These are phyloP conservation scores for Teunomyces aglyptinius DNA, from an alignment of 805 yeast genomes.

Conservation along the genomic window DNA sequence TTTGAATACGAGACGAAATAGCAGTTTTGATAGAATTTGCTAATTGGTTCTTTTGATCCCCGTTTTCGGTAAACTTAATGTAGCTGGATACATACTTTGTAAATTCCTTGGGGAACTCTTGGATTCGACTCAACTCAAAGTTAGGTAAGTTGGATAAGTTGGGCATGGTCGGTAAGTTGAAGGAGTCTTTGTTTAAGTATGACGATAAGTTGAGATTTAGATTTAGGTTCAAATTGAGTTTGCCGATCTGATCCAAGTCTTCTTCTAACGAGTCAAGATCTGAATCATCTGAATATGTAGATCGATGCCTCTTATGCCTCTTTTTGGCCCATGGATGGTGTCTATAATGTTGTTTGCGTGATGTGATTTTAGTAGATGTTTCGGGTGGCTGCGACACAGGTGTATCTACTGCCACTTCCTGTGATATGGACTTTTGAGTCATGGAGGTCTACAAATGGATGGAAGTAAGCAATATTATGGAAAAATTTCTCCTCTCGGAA, in stretches of 20 bases:
- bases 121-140: conserved; percentile 22
- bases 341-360: neutral
- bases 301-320: neutral
- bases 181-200: conserved; percentile 15
- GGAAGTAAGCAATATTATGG: too few species aligned
- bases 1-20: conserved; percentile 40
- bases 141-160: conserved; percentile 23
- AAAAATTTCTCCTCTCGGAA: too few species aligned
- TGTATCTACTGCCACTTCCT: neutral
- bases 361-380: neutral
- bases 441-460: neutral
- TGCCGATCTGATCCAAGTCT: conserved; percentile 54
- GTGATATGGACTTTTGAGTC: neutral
- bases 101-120: conserved; percentile 29
- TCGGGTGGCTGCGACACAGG: neutral
- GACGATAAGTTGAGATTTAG: conserved; percentile 21
- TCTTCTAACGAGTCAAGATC: conserved; percentile 41
- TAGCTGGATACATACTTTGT: conserved; percentile 29
- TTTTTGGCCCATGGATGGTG: conserved; percentile 1
- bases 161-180: conserved; percentile 22
- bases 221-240: conserved; percentile 32
- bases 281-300: conserved; percentile 17
- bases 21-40: conserved; percentile 38
- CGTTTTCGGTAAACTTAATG: conserved; percentile 14
- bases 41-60: conserved; percentile 18